Base-by-base conservation (phyloP, 2,329 filamentous ascomycete species). In the Juglanconis juglandina region DNA sequence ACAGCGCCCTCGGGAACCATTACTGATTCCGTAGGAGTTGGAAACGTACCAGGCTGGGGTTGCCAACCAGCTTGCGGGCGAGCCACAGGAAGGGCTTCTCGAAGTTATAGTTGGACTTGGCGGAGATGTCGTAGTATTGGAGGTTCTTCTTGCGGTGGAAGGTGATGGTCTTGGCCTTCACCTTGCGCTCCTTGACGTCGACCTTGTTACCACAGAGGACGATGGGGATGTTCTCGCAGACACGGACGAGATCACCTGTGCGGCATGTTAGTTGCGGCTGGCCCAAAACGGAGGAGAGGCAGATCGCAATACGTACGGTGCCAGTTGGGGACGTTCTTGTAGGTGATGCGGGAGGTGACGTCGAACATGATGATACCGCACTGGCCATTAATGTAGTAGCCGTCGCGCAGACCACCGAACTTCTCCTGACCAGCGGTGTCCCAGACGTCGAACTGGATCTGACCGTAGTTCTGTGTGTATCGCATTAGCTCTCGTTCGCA, bases 101-200 rank as follows among this genome's bases (percentile, higher is more conserved):
- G 79, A 98, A 98, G 88, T 98, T 98, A 84, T 99, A 98, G 87
- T 98, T 98, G 75, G 93, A 97, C 86, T 98, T 99, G 80, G 95
- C 95, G 47, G 92, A 97, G 77, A 98, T 98, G 72, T 98, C 95
- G 86, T 99, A 99, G 87, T 98, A 99, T 82, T 99, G 95, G 56
- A 99, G 89, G 82, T 98, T 99, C 89, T 99, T 99, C 91, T 99
- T 99, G 82, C 95, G 92, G 87, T 99, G 95, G 91, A 99, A 99
- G 69, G 95, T 99, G 81, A 99, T 99, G 76, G 94, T 96, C 91
- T 99, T 99, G 76, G 95, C 95, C 89, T 99, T 99, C 77, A 99
- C 95, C 84, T 99, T 99, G 80, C 95, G 92, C 87, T 99, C 95
- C 90, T 99, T 99, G 68, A 99, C 95, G 74, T 99, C 94, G 78